These are phyloP conservation scores for Colletotrichum chlorophyti DNA, from an alignment of 2,329 filamentous ascomycete species.

Conservation along the genomic window DNA sequence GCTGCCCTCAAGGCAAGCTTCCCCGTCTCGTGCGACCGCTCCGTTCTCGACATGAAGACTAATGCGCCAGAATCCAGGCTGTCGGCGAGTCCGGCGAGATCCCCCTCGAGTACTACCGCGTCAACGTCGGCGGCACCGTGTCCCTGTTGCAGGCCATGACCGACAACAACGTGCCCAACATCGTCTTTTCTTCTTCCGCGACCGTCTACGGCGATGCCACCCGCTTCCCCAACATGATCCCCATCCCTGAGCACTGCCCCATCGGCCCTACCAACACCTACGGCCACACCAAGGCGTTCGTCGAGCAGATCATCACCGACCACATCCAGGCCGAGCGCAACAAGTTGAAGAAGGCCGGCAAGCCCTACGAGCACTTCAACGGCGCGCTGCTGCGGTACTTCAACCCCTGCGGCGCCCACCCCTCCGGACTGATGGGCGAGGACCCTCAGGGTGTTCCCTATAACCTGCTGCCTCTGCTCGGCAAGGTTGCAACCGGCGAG, in stretches of 20 bases:
- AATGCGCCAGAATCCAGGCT: conserved; percentile 61
- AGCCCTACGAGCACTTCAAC: conserved; percentile 85
- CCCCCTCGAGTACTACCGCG: conserved; percentile 95
- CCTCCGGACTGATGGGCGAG: conserved; percentile 96
- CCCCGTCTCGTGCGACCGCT: neutral
- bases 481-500: conserved; percentile 95
- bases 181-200: conserved; percentile 97
- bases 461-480: conserved; percentile 92
- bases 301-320: conserved; percentile 92
- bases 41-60: neutral
- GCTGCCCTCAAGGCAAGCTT: conserved; percentile 85
- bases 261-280: conserved; percentile 97
- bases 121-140: conserved; percentile 95
- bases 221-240: conserved; percentile 96
- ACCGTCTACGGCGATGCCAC: conserved; percentile 99
- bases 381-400: conserved; percentile 94
- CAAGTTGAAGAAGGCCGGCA: conserved; percentile 80
- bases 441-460: conserved; percentile 95
- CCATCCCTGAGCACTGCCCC: conserved; percentile 95
- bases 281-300: conserved; percentile 92
- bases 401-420: conserved; percentile 95
- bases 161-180: conserved; percentile 90
- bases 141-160: conserved; percentile 86
- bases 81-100: conserved; percentile 95
- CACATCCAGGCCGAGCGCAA: conserved; percentile 86